phyloP scores from a whole-genome alignment of 2,329 filamentous ascomycete genomes.

The Dryadomyces sulphureus region DNA sequence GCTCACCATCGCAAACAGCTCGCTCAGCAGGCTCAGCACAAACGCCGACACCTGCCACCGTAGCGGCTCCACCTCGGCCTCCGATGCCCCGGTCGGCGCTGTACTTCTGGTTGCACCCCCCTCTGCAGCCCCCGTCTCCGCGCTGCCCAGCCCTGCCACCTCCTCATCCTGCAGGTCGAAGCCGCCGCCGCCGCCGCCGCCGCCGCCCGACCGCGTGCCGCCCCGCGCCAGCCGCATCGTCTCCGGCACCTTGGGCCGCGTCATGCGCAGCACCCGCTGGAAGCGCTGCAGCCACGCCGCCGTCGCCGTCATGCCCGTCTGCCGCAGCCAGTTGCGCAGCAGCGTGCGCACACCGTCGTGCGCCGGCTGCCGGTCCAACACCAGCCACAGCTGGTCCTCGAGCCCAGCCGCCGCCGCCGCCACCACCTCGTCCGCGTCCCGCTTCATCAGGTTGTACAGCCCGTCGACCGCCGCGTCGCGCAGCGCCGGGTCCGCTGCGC shows the following conservation, averaged over 20 bases:
- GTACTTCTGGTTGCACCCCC: slow-evolving; percentile 13
- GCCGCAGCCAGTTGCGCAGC: slow-evolving; percentile 82
- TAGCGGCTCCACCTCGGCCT: slow-evolving; percentile 67
- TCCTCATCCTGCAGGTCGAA: slow-evolving; percentile 92
- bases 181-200: slow-evolving; percentile 15
- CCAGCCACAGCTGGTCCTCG: slow-evolving; percentile 84
- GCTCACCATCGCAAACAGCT: slow-evolving; percentile 63
- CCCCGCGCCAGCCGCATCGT: slow-evolving; percentile 19
- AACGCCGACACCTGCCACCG: slow-evolving; percentile 95
- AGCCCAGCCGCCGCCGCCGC: slow-evolving; percentile 60
- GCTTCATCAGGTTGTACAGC: slow-evolving; percentile 88
- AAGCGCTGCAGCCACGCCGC: slow-evolving; percentile 77
- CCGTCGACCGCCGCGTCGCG: slow-evolving; percentile 74
- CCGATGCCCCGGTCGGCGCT: slow-evolving; percentile 18
- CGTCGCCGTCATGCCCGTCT: slow-evolving; percentile 71
- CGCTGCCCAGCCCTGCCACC: slow-evolving; percentile 74
- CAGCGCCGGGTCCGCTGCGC: slow-evolving; percentile 52
- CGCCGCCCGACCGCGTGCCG: neutral
- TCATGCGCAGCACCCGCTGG: slow-evolving; percentile 81
- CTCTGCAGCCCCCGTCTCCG: slow-evolving; percentile 12
- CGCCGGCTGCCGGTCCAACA: slow-evolving; percentile 61
- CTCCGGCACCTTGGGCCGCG: slow-evolving; percentile 50
- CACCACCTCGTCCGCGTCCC: slow-evolving; percentile 72
- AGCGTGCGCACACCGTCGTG: slow-evolving; percentile 77
- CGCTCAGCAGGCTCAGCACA: slow-evolving; percentile 75